Conservation (phyloP, 331 rosid genomes). For the Malus hybrid region DNA sequence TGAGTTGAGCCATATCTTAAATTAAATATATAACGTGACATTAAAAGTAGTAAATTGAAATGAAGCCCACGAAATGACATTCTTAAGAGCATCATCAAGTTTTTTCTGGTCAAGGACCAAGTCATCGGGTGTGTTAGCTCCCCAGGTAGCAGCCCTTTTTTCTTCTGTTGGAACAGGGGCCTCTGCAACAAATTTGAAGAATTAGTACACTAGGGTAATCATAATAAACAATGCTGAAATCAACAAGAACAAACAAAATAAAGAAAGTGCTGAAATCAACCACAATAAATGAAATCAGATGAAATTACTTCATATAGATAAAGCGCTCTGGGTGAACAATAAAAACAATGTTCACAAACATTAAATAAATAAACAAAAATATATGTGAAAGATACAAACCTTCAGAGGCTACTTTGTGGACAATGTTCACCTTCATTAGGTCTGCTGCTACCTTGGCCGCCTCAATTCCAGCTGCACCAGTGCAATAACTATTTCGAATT, state of each 20-base stretch:
- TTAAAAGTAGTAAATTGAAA: neutral
- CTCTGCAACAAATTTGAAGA: conserved; percentile 6
- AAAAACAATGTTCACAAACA: neutral
- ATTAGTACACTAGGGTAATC: too few species aligned
- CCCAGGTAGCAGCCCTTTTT: conserved; percentile 37
- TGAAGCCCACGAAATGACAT: conserved; percentile 10
- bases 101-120: conserved; percentile 28
- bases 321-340: neutral
- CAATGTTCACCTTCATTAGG: conserved; percentile 31
- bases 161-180: conserved; percentile 17
- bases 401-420: conserved; percentile 23
- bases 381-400: conserved; percentile 9
- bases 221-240: too few species aligned
- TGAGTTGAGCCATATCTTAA: neutral
- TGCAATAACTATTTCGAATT: conserved; percentile 35
- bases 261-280: too few species aligned
- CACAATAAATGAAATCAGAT: too few species aligned
- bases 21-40: neutral
- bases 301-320: neutral
- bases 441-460: conserved; percentile 27
- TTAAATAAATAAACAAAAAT: neutral
- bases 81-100: conserved; percentile 34
- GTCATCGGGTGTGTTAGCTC: conserved; percentile 39
- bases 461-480: conserved; percentile 37
- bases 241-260: too few species aligned